phyloP scores from a whole-genome alignment of 768 basidiomycete species.

The Lactarius vividus region DNA sequence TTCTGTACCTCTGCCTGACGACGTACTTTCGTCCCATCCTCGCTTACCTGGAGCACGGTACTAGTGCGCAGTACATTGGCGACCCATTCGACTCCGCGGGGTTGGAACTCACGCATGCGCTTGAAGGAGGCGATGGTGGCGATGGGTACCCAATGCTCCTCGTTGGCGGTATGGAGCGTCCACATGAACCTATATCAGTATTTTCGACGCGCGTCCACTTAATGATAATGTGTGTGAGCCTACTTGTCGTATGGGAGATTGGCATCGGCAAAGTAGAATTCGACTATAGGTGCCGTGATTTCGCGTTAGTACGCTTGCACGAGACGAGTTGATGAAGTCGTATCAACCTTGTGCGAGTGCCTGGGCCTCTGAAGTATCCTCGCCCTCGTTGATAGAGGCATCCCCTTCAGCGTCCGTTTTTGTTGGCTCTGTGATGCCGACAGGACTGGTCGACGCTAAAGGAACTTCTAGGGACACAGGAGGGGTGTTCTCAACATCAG shows the following conservation, averaged over 20 bases:
- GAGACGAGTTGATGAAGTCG: neutral
- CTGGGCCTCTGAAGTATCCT: constrained; percentile 43
- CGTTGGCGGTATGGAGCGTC: constrained; percentile 76
- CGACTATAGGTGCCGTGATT: constrained; percentile 49
- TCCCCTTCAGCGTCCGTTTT: neutral
- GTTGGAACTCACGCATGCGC: constrained; percentile 77
- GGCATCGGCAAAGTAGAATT: constrained; percentile 96
- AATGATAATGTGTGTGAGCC: constrained; percentile 21
- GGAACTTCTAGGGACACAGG: neutral
- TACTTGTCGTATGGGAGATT: constrained; percentile 91
- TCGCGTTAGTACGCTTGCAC: neutral
- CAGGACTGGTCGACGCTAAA: neutral
- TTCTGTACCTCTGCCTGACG: constrained; percentile 72
- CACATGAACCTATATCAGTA: constrained; percentile 80
- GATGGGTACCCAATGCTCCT: constrained; percentile 89
- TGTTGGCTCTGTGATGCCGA: neutral
- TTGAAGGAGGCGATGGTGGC: constrained; percentile 89
- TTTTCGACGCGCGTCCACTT: neutral
- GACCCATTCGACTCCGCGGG: constrained; percentile 65
- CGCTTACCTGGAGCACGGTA: constrained; percentile 68
- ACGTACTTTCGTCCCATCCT: constrained; percentile 67
- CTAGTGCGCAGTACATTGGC: constrained; percentile 58
- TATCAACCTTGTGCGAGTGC: constrained; percentile 56
- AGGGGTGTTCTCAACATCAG: neutral
- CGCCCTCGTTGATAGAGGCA: constrained; percentile 4